Conservation (phyloP, 2,329 filamentous ascomycete species). For the Chaetomium strumarium region DNA sequence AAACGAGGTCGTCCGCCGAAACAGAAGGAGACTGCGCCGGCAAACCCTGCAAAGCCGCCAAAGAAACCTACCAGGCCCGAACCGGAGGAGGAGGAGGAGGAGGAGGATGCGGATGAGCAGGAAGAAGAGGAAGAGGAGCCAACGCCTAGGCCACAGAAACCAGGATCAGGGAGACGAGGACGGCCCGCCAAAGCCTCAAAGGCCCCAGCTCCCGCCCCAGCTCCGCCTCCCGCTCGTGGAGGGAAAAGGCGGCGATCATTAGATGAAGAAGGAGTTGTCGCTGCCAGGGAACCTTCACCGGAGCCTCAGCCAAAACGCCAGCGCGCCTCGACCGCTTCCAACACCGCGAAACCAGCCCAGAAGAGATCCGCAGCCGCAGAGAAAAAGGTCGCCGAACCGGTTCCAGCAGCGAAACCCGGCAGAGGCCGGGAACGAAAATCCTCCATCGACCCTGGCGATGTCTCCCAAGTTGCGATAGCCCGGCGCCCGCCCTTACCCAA, state of each 20-base stretch:
- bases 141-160: conserved; percentile 19
- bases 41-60: conserved; percentile 5
- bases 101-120: conserved; percentile 23
- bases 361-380: conserved; percentile 21
- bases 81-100: conserved; percentile 28
- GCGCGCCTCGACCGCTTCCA: conserved; percentile 14
- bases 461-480: conserved; percentile 42
- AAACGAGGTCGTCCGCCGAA: conserved; percentile 14
- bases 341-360: conserved; percentile 20
- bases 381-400: conserved; percentile 5
- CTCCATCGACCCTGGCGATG: conserved; percentile 40
- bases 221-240: conserved; percentile 4
- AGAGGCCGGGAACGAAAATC: conserved; percentile 32
- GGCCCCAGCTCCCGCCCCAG: conserved; percentile 21
- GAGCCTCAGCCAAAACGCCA: conserved; percentile 22
- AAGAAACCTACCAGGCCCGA: conserved; percentile 7
- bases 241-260: conserved; percentile 25
- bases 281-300: conserved; percentile 18
- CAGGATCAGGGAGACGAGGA: conserved; percentile 21
- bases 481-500: conserved; percentile 52
- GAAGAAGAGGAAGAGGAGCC: conserved; percentile 26
- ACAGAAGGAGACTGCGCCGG: conserved; percentile 3
- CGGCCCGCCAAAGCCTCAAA: conserved; percentile 23
- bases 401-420: conserved; percentile 8
- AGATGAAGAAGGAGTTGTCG: conserved; percentile 23